Base-by-base conservation (phyloP, 306 rosid genomes). In the Senna siamea region DNA sequence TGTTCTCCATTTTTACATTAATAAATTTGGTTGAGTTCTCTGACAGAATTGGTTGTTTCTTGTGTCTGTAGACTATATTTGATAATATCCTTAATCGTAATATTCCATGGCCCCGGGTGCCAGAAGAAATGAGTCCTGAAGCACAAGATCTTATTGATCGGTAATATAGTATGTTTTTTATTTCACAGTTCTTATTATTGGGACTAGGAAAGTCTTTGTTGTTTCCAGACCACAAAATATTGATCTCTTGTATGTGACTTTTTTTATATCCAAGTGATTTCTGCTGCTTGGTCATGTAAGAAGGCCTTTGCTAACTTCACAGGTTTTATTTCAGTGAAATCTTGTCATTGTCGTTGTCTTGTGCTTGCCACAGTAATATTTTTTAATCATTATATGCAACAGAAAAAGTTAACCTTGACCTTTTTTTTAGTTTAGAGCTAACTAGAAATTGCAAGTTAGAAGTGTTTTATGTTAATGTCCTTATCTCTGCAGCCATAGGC, bases 81-180 rank as follows among this genome's bases (percentile, higher is more conserved):
- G 99, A 94, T 83, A 94, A 92, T 72, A 94, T 94, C 83, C 96
- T 94, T 80, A 92, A 94, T 67, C 82, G 99, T 38, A 87, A 94
- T 64, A 84, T 94, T 81, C 99, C 99, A 51, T 94, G 99, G 99
- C 99, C 99, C 62, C 78, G 79, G 50, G 88, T 83, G 63, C 92
- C 89, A 55, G 92, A 85, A 60, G 99, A 94, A 79, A 87, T 94
- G 99, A 92, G 99, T 74, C 78, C 72, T 70, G 96, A 89, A 85
- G 93, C 99, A 57, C 84, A 65, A 51, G 97, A 94, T 88, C 89
- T 94, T 75, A 88, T 94, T 84, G 92, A 94, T 73, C 83, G 91
- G 99, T 94, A 84, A 86, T 89, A 53, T 70, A 70, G 43, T 26
- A 67, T 66, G 19, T 69, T 64, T 35, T 5, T 9, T 15, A n/a